Conservation (phyloP, 495 filamentous ascomycete genomes). For the Pseudomonodictys pantanalensis region DNA sequence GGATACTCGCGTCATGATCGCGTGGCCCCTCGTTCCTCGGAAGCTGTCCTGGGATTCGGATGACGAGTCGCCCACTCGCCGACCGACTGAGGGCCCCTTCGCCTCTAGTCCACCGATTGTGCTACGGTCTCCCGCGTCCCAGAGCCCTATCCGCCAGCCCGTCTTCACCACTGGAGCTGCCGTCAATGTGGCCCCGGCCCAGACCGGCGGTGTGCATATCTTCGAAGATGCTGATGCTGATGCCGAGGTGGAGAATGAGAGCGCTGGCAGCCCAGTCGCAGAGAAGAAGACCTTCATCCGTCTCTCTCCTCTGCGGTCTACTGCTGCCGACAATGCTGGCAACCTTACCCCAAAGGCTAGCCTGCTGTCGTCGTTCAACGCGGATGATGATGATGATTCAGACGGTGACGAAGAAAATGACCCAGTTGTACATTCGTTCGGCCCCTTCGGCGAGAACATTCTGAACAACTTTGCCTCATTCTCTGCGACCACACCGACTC, state of each 20-base stretch:
- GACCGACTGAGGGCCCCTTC: slow-evolving; percentile 38
- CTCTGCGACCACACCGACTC: slow-evolving; percentile 56
- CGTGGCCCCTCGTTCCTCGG: slow-evolving; percentile 65
- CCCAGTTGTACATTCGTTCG: slow-evolving; percentile 84
- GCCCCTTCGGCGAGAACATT: slow-evolving; percentile 79
- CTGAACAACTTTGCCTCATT: slow-evolving; percentile 75
- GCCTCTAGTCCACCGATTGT: slow-evolving; percentile 67
- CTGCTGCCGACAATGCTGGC: slow-evolving; percentile 21
- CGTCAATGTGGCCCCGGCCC: slow-evolving; percentile 46
- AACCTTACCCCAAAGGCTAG: slow-evolving; percentile 9
- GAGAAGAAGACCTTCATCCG: slow-evolving; percentile 25
- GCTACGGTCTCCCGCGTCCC: slow-evolving; percentile 35
- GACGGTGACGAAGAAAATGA: slow-evolving; percentile 91
- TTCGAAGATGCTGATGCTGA: slow-evolving; percentile 56
- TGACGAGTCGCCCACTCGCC: slow-evolving; percentile 49
- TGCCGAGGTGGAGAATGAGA: slow-evolving; percentile 32
- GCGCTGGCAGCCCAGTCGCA: slow-evolving; percentile 5
- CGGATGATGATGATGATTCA: slow-evolving; percentile 56
- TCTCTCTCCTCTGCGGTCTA: slow-evolving; percentile 13
- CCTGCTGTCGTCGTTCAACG: slow-evolving; percentile 20
- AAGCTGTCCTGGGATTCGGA: slow-evolving; percentile 61
- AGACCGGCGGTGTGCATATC: slow-evolving; percentile 41
- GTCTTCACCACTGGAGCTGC: slow-evolving; percentile 38
- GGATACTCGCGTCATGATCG: slow-evolving; percentile 81
- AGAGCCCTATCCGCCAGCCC: slow-evolving; percentile 27